These are phyloP conservation scores for Coemansia sp. DNA, from an alignment of 192 early-diverging fungal genomes.

Conservation along the genomic window DNA sequence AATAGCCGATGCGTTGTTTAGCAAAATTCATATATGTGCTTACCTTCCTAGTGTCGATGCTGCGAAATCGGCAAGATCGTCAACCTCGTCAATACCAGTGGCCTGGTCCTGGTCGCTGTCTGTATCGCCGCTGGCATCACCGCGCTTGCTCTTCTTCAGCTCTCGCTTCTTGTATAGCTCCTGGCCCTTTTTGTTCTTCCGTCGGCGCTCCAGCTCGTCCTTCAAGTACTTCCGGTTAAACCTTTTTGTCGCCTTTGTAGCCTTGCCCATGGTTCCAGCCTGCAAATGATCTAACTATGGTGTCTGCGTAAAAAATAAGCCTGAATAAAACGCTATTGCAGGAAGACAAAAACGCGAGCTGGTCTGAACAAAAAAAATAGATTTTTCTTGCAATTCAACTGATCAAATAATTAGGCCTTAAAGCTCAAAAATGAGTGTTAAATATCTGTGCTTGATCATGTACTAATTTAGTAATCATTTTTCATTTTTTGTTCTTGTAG, in stretches of 20 bases:
- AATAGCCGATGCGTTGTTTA: neutral
- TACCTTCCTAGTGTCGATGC: conserved; percentile 26
- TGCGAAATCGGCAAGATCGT: conserved; percentile 50
- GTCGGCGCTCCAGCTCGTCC: conserved; percentile 60
- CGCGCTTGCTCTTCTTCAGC: conserved; percentile 55
- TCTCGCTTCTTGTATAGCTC: conserved; percentile 60
- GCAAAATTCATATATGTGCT: neutral
- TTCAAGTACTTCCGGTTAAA: conserved; percentile 78
- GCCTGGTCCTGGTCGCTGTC: conserved; percentile 19
- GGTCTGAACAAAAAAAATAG: neutral
- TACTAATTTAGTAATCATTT: too few relatives aligned
- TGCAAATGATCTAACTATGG: neutral
- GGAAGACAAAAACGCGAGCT: neutral
- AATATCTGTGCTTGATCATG: too few relatives aligned
- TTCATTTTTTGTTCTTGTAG: too few relatives aligned
- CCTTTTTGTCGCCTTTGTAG: conserved; percentile 71
- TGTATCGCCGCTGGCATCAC: conserved; percentile 10
- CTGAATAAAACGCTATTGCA: neutral
- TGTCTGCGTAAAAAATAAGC: conserved; percentile 2
- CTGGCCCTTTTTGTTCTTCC: conserved; percentile 61
- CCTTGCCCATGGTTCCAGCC: conserved; percentile 39
- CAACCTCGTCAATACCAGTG: conserved; percentile 49
- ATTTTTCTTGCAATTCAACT: neutral
- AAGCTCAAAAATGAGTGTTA: too few relatives aligned
- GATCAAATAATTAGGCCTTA: neutral